phyloP scores from a whole-genome alignment of 306 rosid species.

The Begonia peltatifolia region DNA sequence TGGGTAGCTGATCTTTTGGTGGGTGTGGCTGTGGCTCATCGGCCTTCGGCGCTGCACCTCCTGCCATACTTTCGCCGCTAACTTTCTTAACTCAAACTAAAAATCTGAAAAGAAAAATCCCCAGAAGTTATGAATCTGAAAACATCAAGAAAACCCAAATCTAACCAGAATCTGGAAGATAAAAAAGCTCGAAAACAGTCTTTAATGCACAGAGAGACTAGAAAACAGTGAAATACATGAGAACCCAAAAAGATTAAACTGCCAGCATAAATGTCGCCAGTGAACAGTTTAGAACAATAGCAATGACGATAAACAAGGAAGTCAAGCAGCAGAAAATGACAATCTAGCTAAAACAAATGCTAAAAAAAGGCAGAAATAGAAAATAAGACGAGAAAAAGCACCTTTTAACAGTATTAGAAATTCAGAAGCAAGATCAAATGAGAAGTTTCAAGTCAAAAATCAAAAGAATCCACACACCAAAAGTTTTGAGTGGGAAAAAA shows the following conservation, averaged over 20 bases:
- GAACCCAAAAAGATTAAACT: constrained; percentile 16
- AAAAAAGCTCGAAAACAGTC: constrained; percentile 16
- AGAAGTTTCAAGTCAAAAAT: constrained; percentile 29
- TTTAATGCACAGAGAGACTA: constrained; percentile 4
- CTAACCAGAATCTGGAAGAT: constrained; percentile 34
- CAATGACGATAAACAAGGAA: constrained; percentile 6
- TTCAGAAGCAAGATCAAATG: constrained; percentile 26
- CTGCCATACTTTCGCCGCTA: constrained; percentile 46
- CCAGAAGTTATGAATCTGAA: background rate
- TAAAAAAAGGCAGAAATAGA: constrained; percentile 15
- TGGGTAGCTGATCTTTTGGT: constrained; percentile 88
- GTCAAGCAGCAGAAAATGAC: constrained; percentile 12
- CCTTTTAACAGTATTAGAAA: constrained; percentile 23
- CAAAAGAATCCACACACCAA: constrained; percentile 25
- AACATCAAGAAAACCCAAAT: constrained; percentile 16
- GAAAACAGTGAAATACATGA: constrained; percentile 8
- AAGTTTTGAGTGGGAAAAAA: constrained; percentile 10
- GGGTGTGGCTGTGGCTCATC: constrained; percentile 93
- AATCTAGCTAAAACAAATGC: constrained; percentile 14
- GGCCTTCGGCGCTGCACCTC: constrained; percentile 60
- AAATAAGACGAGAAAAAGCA: constrained; percentile 20
- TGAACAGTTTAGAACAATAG: constrained; percentile 4
- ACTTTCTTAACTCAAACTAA: constrained; percentile 13
- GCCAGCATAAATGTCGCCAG: constrained; percentile 20
- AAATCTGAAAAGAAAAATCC: constrained; percentile 12